Conservation (phyloP, 1,139 yeast genomes). For the Yamadazyma friedrichii region DNA sequence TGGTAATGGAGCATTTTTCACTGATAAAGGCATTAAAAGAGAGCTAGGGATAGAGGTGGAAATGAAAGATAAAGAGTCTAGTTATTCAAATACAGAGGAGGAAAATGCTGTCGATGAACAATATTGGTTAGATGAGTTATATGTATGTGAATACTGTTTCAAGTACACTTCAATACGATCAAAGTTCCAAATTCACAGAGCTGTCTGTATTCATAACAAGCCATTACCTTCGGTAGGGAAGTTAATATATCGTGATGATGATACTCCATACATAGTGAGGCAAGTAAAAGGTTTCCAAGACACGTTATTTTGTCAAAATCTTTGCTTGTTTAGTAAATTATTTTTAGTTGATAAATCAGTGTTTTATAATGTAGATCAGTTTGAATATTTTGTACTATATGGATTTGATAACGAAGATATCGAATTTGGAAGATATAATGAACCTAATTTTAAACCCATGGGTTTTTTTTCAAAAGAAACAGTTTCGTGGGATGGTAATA, state of each 20-base stretch:
- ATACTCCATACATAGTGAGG: slow-evolving; percentile 49
- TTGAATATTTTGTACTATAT: slow-evolving; percentile 75
- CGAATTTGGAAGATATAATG: slow-evolving; percentile 8
- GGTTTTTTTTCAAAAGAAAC: slow-evolving; percentile 92
- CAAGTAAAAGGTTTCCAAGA: slow-evolving; percentile 64
- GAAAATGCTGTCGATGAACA: too few species aligned
- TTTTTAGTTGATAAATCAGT: slow-evolving; percentile 91
- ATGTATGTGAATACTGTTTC: slow-evolving; percentile 81
- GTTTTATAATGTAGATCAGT: slow-evolving; percentile 73
- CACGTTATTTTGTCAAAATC: slow-evolving; percentile 71
- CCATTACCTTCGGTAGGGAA: slow-evolving; percentile 53
- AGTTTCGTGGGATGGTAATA: slow-evolving; percentile 75
- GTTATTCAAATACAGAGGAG: too few species aligned
- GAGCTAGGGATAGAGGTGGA: slow-evolving; percentile 10
- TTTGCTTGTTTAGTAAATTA: slow-evolving; percentile 81
- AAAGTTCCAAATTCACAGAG: slow-evolving; percentile 42
- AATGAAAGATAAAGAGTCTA: not conserved
- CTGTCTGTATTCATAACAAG: slow-evolving; percentile 41
- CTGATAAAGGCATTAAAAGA: slow-evolving; percentile 13
- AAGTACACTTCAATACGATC: slow-evolving; percentile 57
- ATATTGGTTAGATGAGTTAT: slow-evolving; percentile 60
- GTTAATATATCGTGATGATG: slow-evolving; percentile 63
- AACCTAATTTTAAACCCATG: slow-evolving; percentile 52
- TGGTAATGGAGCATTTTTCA: slow-evolving; percentile 77
- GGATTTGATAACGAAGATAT: slow-evolving; percentile 36